Percentiles rank a stretch among this genome's conserved stretches.
Conservation (phyloP, 257 asterid genomes). For the Nicotiana otophora region DNA sequence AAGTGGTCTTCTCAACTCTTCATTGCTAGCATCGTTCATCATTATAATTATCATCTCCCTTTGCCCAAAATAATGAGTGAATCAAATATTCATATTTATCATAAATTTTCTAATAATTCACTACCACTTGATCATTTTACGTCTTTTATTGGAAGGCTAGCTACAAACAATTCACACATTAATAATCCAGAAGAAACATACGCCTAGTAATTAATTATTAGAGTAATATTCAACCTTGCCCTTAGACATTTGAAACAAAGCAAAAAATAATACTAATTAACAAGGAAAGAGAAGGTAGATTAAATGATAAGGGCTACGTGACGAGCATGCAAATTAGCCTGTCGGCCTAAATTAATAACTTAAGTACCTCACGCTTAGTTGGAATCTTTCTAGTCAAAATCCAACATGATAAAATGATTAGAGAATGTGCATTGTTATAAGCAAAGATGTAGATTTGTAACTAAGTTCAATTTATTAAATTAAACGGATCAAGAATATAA, state of each 20-base stretch:
- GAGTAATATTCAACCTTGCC: background rate
- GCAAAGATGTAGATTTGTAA: constrained; percentile 20
- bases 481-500: background rate
- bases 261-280: background rate
- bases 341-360: background rate
- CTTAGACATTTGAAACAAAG: background rate
- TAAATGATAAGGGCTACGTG: constrained; percentile 7
- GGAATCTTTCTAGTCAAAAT: constrained; percentile 28
- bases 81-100: background rate
- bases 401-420: constrained; percentile 28
- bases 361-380: background rate
- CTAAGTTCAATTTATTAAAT: constrained; percentile 10
- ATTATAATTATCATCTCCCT: background rate
- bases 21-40: background rate
- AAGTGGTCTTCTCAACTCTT: background rate
- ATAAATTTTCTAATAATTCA: background rate
- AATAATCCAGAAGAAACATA: background rate
- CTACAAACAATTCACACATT: background rate
- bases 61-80: background rate
- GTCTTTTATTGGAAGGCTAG: background rate
- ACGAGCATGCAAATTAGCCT: constrained; percentile 17
- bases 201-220: background rate
- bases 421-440: background rate
- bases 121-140: background rate
- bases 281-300: background rate